These are phyloP conservation scores for Xylariaceae sp. DNA, from an alignment of 2,329 filamentous ascomycete genomes.

Conservation along the genomic window DNA sequence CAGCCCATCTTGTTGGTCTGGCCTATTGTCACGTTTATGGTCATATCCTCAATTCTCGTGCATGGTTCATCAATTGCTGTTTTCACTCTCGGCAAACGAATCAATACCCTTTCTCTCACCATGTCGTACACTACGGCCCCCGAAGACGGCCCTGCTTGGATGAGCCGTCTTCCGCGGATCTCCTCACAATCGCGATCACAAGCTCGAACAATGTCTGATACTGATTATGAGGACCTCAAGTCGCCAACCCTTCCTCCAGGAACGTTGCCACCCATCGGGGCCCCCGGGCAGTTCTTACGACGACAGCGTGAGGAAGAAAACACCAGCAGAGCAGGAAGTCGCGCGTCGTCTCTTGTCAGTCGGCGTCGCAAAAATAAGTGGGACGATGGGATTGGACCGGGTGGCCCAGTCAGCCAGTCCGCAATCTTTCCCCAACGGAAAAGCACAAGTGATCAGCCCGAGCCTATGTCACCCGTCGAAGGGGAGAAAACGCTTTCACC, in stretches of 20 bases:
- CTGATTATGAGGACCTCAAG: slow-evolving; percentile 64
- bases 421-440: slow-evolving; percentile 71
- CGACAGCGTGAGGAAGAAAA: slow-evolving; percentile 75
- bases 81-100: slow-evolving; percentile 94
- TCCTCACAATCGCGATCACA: slow-evolving; percentile 70
- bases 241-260: slow-evolving; percentile 62
- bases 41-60: slow-evolving; percentile 89
- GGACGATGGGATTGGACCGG: slow-evolving; percentile 70
- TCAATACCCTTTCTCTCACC: slow-evolving; percentile 92
- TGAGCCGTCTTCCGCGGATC: slow-evolving; percentile 80
- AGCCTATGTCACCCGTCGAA: slow-evolving; percentile 31
- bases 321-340: slow-evolving; percentile 48
- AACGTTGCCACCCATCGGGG: slow-evolving; percentile 65
- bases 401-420: slow-evolving; percentile 84
- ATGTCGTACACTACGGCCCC: slow-evolving; percentile 92
- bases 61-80: slow-evolving; percentile 98
- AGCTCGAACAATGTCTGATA: slow-evolving; percentile 78
- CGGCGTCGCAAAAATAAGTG: slow-evolving; percentile 63
- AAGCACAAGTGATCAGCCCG: slow-evolving; percentile 26
- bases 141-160: slow-evolving; percentile 88
- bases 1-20: slow-evolving; percentile 82
- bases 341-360: slow-evolving; percentile 57
- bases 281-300: slow-evolving; percentile 74
- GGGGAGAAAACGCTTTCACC: slow-evolving; percentile 11
- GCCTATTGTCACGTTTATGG: slow-evolving; percentile 92